phyloP scores from a whole-genome alignment of 139 green algal species.

The Mesotaenium endlicherianum region DNA sequence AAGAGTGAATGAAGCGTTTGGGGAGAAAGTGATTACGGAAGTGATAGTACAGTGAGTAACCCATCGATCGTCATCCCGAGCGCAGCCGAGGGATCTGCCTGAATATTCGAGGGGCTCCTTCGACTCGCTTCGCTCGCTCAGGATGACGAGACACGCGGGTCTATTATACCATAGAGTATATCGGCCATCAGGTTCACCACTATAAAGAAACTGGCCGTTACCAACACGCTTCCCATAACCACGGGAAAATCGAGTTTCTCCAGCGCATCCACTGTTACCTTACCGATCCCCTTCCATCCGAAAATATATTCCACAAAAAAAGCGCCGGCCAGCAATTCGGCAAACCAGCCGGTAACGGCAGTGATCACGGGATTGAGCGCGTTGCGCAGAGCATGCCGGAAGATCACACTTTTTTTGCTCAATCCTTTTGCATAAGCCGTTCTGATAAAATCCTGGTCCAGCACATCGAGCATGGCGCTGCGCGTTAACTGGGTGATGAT shows the following conservation, averaged over 20 bases:
- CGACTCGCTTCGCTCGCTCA: no score
- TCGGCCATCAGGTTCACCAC: not conserved
- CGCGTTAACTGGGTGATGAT: not conserved
- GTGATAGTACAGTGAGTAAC: no score
- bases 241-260: not conserved
- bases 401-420: not conserved
- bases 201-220: not conserved
- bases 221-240: not conserved
- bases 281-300: not conserved
- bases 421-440: not conserved
- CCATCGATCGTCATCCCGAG: no score
- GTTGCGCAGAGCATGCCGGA: not conserved
- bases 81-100: no score
- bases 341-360: not conserved
- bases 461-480: not conserved
- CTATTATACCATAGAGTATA: not conserved
- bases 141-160: constrained; percentile 6
- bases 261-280: not conserved
- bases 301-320: not conserved
- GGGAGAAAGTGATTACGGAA: no score
- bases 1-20: no score
- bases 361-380: not conserved
- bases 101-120: no score
- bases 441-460: not conserved
- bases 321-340: not conserved